Base-by-base conservation (phyloP, 306 rosid genomes). In the Ochetophila trinervis region DNA sequence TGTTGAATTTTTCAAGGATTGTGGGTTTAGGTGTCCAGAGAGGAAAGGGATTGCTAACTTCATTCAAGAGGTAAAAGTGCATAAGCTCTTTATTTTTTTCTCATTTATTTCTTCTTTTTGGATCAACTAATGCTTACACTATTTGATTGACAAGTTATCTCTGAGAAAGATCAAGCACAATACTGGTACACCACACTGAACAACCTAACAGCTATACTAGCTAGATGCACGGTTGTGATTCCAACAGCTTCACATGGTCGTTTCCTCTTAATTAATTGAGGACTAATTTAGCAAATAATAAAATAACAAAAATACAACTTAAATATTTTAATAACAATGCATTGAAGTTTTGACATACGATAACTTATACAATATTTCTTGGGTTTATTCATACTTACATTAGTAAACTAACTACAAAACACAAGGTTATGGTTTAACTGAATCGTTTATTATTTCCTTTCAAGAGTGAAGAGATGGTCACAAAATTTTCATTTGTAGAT, bases 1-100 rank as follows among this genome's bases (percentile, higher is more conserved):
- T 56, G 54, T 80, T 13, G 70, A 61, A 2, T 77, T 80, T 48
- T 80, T 84, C 32, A 77, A 84, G 67, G 70, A 66, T 19, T 77
- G 83, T 23, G 88, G 86, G 9, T 80, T 80, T 62, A 71, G 65
- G 47, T 84, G 86, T 60, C 88, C 88, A 8, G 62, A 71, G 19
- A 75, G 86, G 53, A 84, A 78, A 66, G 82, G 81, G 3, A 68
- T 84, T 8, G 82, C 86, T 19, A 84, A 82, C 47, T 82, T 75
- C 60, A 70, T 82, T 44, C 83, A 74, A 60, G 83, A 78, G 67
- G 86, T 47, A 53, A n/a, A n/a, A 63, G 79, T 52, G 18, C 19
- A 53, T 40, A 15, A 44, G 9, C 58, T 12, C 40, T n/a, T n/a
- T n/a, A n/a, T 5, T 18, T 4, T 7, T 42, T 44, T 30, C 4